Conservation (phyloP, 768 basidiomycete genomes). For the Pleurotus sapidus region DNA sequence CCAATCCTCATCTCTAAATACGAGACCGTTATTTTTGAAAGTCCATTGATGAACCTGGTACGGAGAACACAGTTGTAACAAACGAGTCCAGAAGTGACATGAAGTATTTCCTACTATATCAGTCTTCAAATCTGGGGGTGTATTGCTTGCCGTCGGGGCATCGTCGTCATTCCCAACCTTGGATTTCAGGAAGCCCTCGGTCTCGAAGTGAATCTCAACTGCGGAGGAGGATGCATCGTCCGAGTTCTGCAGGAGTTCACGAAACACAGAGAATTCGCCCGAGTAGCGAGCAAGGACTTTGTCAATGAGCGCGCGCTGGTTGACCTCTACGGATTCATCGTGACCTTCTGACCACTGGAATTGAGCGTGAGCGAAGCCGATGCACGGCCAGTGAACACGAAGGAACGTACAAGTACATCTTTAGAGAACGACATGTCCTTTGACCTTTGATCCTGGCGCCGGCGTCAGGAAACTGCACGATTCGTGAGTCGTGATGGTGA, state of each 20-base stretch:
- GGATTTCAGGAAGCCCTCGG: conserved; percentile 42
- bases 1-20: conserved; percentile 89
- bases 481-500: too few relatives aligned
- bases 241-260: conserved; percentile 94
- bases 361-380: background rate
- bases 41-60: conserved; percentile 74
- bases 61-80: background rate
- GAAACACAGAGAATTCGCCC: conserved; percentile 82
- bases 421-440: background rate
- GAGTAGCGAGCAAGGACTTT: conserved; percentile 95
- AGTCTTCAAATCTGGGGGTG: conserved; percentile 65
- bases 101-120: conserved; percentile 41
- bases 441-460: background rate
- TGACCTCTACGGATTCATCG: conserved; percentile 86
- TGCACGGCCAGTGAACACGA: background rate
- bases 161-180: conserved; percentile 16
- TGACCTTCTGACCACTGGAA: conserved; percentile 54
- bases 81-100: background rate
- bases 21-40: conserved; percentile 84
- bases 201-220: conserved; percentile 82
- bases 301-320: conserved; percentile 95
- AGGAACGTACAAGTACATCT: background rate
- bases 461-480: background rate
- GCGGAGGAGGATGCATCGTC: conserved; percentile 81
- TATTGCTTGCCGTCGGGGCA: conserved; percentile 7